These are phyloP conservation scores for Heliamphora exappendiculata DNA, from an alignment of 148 eudicot genomes.

Conservation along the genomic window DNA sequence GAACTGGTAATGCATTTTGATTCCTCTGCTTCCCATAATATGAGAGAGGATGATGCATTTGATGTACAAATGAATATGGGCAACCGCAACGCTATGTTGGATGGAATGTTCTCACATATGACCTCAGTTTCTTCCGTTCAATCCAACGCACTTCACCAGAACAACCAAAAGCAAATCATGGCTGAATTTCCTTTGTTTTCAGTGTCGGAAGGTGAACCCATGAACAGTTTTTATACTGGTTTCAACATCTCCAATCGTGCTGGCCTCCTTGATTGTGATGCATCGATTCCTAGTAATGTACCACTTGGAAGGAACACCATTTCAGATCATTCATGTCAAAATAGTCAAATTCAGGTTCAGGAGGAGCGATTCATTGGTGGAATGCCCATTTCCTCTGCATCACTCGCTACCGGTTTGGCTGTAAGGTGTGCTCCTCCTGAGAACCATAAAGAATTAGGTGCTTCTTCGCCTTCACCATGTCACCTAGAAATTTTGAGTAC, in stretches of 20 bases:
- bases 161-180: conserved; percentile 31
- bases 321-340: not conserved
- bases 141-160: conserved; percentile 21
- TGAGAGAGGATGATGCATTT: conserved; percentile 26
- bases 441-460: conserved; percentile 16
- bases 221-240: conserved; percentile 18
- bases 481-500: conserved; percentile 19
- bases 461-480: conserved; percentile 19
- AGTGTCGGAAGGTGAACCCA: conserved; percentile 29
- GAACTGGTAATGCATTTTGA: not conserved
- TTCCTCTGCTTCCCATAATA: conserved; percentile 9
- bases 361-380: conserved; percentile 27
- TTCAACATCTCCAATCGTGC: conserved; percentile 7
- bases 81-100: conserved; percentile 15
- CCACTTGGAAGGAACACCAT: not conserved
- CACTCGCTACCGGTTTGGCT: conserved; percentile 29
- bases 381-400: conserved; percentile 21
- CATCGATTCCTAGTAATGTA: conserved; percentile 12
- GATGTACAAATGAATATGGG: conserved; percentile 23
- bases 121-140: conserved; percentile 23
- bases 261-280: conserved; percentile 8
- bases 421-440: conserved; percentile 17
- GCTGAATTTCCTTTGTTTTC: conserved; percentile 41
- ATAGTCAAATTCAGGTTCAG: conserved; percentile 15
- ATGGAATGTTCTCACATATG: conserved; percentile 28